Evolutionary conservation across 768 basidiomycete genomes (phyloP), one percentile per base, ranked within the genome.

Genomic region (Kwoniella mangroviensis): DNA sequence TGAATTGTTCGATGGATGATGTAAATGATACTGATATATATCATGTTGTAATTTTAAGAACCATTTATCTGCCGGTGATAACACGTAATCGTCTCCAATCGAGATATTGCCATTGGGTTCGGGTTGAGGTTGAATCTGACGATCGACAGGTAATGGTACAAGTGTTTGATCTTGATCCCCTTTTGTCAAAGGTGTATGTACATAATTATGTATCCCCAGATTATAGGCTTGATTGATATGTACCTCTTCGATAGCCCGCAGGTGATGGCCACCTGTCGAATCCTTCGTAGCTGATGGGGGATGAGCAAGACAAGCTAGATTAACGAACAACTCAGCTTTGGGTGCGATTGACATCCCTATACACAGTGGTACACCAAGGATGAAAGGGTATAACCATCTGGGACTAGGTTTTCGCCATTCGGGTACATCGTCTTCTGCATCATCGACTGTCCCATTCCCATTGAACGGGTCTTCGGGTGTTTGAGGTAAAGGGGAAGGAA

Each of bases 291-390:
- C 41, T 41, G 69, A 69, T 2, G 82, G 82, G 7, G 82, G 81
- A 68, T 82, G 79, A 15, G 82, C 70, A 19, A 83, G 69, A 75
- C 82, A 83, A 13, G 81, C 82, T 34, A 83, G 66, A 65, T 79
- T 81, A 71, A 83, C 79, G 53, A 64, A 77, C 19, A 83, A 51
- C 63, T 83, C 82, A 19, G 68, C 69, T 57, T 74, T 75, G 2
- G 82, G 82, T 11, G 81, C 81, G 17, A 76, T 70, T 13, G 72
- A 72, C 79, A 81, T 81, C 6, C 82, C 82, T 15, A 81, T 7
- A 9, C 71, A 68, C 1, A 81, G 55, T 3, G 82, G 72, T n/a
- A 73, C 70, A 10, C 74, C 76, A 12, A 77, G 59, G 24, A 81
- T 67, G 59, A 82, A 77, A 2, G 77, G 76, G 43, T 79, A 75